Conservation (phyloP, 805 yeast genomes). For the Kluyveromyces starmeri region DNA sequence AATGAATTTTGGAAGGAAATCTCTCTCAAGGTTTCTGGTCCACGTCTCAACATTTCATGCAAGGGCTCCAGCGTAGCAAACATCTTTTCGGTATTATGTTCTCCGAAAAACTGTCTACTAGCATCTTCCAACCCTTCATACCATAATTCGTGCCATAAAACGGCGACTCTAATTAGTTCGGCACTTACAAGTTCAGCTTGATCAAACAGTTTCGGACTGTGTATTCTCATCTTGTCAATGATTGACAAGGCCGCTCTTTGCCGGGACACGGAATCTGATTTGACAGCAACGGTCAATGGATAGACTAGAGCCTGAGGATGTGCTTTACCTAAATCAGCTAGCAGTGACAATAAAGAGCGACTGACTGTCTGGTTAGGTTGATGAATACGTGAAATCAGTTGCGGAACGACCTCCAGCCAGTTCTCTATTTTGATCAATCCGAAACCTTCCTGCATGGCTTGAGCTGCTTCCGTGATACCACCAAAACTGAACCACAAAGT, state of each 20-base stretch:
- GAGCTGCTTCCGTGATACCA: constrained; percentile 84
- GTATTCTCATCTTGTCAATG: constrained; percentile 84
- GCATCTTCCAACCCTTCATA: constrained; percentile 97
- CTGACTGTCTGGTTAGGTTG: constrained; percentile 86
- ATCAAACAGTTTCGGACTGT: constrained; percentile 74
- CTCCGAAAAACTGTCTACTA: constrained; percentile 85
- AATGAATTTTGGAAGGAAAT: constrained; percentile 87
- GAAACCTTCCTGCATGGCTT: constrained; percentile 85
- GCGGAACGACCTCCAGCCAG: constrained; percentile 95
- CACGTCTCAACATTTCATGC: constrained; percentile 72
- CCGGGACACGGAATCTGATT: constrained; percentile 82
- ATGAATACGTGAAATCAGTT: constrained; percentile 89
- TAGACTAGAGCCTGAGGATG: constrained; percentile 97
- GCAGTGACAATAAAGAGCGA: constrained; percentile 63
- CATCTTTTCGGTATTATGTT: constrained; percentile 92
- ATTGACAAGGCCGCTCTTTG: constrained; percentile 88
- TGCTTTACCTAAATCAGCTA: constrained; percentile 83
- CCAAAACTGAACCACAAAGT: constrained; percentile 97
- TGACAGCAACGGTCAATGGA: constrained; percentile 92
- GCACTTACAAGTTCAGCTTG: constrained; percentile 93
- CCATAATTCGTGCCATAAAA: constrained; percentile 97
- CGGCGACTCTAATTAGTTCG: constrained; percentile 90
- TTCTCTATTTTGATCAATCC: constrained; percentile 81
- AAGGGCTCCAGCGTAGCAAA: constrained; percentile 82
- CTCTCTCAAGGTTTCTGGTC: constrained; percentile 90